Evolutionary conservation across 2,329 filamentous ascomycete species (phyloP).

Genomic region (Xylariaceae sp.): DNA sequence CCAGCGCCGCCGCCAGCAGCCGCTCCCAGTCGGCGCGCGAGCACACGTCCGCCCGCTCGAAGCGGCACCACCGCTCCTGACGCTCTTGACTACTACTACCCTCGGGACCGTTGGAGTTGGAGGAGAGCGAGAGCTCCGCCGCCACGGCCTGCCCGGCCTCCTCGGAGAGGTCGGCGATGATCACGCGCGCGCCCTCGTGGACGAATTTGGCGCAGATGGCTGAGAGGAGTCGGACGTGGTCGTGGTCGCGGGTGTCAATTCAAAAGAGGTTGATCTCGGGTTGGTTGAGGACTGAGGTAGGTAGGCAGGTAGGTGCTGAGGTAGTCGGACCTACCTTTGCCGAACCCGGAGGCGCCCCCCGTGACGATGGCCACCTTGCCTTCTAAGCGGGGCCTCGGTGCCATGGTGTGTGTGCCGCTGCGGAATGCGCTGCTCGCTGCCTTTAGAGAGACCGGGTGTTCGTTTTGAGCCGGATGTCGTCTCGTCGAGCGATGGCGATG

Average conservation of each 20-base stretch:
- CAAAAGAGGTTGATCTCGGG: no score
- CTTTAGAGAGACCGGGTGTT: no score
- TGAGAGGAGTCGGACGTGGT: no score
- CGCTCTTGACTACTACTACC: no score
- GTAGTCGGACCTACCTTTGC: no score
- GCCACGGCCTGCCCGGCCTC: conserved; percentile 42
- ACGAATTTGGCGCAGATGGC: conserved; percentile 52
- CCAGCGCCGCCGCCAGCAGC: conserved; percentile 36
- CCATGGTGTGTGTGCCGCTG: neutral
- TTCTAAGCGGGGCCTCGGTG: conserved; percentile 23
- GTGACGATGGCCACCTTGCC: conserved; percentile 37
- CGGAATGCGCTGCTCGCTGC: no score
- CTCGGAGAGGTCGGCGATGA: conserved; percentile 55
- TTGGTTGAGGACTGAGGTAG: no score
- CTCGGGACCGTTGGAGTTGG: no score
- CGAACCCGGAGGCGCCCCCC: conserved; percentile 57
- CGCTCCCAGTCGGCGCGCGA: conserved; percentile 44
- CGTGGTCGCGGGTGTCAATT: no score
- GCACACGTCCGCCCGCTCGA: conserved; percentile 42
- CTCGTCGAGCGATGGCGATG: no score
- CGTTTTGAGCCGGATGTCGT: no score
- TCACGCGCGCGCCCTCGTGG: conserved; percentile 50
- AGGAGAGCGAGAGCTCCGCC: neutral
- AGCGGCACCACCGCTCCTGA: conserved; percentile 34
- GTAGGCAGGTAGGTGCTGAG: no score